Conservation (phyloP, 148 eudicot genomes). For the Beta vulgaris region DNA sequence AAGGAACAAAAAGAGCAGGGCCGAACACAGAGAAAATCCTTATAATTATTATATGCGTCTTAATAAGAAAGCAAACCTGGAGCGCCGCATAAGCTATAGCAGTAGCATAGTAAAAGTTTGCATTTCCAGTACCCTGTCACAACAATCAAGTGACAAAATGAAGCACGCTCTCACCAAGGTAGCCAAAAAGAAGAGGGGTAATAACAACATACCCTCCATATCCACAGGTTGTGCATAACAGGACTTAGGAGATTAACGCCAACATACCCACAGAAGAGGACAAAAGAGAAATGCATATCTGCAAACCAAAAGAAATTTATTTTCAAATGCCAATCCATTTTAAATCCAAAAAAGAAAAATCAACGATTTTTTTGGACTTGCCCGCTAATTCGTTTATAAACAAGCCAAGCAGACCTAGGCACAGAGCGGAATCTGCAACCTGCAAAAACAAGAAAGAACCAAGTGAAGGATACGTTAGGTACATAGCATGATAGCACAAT, state of each 20-base stretch:
- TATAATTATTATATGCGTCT: background rate
- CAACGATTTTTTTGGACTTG: slow-evolving; percentile 27
- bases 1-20: too few species aligned
- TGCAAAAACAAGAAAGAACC: slow-evolving; percentile 28
- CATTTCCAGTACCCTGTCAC: slow-evolving; percentile 96
- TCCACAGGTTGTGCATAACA: slow-evolving; percentile 96
- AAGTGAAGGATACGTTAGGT: background rate
- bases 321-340: slow-evolving; percentile 12
- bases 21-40: background rate
- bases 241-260: slow-evolving; percentile 95
- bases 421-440: slow-evolving; percentile 93
- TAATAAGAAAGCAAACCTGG: slow-evolving; percentile 53
- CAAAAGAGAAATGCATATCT: slow-evolving; percentile 93
- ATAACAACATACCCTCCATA: slow-evolving; percentile 79
- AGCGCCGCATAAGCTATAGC: slow-evolving; percentile 82
- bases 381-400: slow-evolving; percentile 86
- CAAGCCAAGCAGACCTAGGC: slow-evolving; percentile 67
- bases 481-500: background rate
- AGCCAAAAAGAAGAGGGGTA: background rate
- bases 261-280: slow-evolving; percentile 82
- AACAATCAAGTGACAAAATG: slow-evolving; percentile 1
- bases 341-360: background rate
- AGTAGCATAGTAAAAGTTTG: slow-evolving; percentile 94
- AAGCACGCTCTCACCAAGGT: slow-evolving; percentile 10
- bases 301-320: slow-evolving; percentile 31